These are phyloP conservation scores for Phytophthora syringae DNA, from an alignment of 352 stramenopile species.

Conservation along the genomic window DNA sequence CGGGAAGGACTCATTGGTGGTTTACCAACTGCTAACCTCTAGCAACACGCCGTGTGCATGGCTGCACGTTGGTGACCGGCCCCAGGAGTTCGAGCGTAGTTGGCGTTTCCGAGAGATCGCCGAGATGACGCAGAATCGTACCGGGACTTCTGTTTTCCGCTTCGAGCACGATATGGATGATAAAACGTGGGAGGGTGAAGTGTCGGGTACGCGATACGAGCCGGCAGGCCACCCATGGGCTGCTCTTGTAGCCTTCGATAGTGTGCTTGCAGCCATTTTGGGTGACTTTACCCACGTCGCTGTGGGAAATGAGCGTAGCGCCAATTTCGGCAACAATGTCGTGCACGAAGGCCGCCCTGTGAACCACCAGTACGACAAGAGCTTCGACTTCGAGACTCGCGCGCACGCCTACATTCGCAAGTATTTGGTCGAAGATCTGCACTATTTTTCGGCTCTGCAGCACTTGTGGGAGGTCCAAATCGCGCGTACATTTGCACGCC, in stretches of 20 bases:
- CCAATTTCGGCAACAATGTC: conserved; percentile 51
- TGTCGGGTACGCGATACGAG: conserved; percentile 32
- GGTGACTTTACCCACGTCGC: conserved; percentile 41
- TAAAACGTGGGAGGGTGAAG: conserved; percentile 36
- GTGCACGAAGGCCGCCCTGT: conserved; percentile 36
- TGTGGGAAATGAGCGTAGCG: conserved; percentile 50
- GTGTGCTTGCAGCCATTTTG: conserved; percentile 39
- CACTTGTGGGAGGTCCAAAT: conserved; percentile 58
- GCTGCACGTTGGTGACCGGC: conserved; percentile 44
- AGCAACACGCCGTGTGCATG: conserved; percentile 37
- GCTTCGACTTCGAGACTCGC: conserved; percentile 43
- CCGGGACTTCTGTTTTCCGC: conserved; percentile 18
- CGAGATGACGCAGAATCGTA: conserved; percentile 36
- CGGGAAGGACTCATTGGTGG: conserved; percentile 48
- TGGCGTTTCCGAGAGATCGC: conserved; percentile 42
- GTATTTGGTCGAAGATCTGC: conserved; percentile 42
- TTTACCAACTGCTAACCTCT: conserved; percentile 37
- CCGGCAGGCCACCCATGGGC: conserved; percentile 46
- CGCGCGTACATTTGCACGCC: conserved; percentile 38
- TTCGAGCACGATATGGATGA: conserved; percentile 48
- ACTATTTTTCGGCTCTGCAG: conserved; percentile 54
- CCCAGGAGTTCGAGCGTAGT: conserved; percentile 40
- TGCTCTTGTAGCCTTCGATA: conserved; percentile 48
- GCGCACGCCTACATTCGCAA: conserved; percentile 45
- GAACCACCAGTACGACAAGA: conserved; percentile 63